Base-by-base conservation (phyloP, 192 early-diverging fungal genomes). In the Rhizoclosmatium globosum region DNA sequence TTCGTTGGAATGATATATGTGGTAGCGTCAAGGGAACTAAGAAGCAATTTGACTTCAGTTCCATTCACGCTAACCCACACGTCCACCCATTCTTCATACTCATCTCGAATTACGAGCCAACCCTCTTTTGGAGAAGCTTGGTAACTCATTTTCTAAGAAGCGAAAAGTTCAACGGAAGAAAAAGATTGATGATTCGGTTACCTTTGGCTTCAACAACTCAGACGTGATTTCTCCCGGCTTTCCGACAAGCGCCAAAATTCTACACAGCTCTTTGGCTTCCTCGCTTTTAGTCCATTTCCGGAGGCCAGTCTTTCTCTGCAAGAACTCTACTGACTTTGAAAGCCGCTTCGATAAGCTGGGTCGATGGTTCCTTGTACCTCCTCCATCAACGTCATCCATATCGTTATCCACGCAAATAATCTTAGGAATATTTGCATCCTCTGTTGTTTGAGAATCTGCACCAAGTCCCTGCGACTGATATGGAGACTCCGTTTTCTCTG, bases 21-120 rank as follows among this genome's bases (percentile, higher is more conserved):
- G 59, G 73, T 74, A 2, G 73, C 73, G 44, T 74, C 73, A 21
- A 74, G 38, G 7, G 73, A 74, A 21, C 73, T 74, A 21, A 74
- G 44, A 23, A 74, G 45, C 11, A 74, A 15, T 47, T 74, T 74
- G 42, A 74, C 58, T 19, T 74, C 73, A 13, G 7, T 64, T 21
- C 17, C 17, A 21, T 60, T 74, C 23, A 74, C 60, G 19, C 31
- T 74, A 23, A 74, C 73, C 41, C 41, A 74, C 4, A 64, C 73
- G 45, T 64, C 61, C 11, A 74, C 73, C 73, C 73, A 74, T 45
- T 74, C 73, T 64, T 64, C 61, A 43, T 19, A 74, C 17, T 74
- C 73, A 38, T 74, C 73, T 11, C 60, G 41, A 17, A 74, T 64
- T 6, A 50, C 21, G 2, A 74, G 60, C 73, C 73, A 74, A 7